Evolutionary conservation across 2,329 filamentous ascomycete species (phyloP), one percentile per base, ranked within the genome.

Genomic region (Aspergillus arachidicola): DNA sequence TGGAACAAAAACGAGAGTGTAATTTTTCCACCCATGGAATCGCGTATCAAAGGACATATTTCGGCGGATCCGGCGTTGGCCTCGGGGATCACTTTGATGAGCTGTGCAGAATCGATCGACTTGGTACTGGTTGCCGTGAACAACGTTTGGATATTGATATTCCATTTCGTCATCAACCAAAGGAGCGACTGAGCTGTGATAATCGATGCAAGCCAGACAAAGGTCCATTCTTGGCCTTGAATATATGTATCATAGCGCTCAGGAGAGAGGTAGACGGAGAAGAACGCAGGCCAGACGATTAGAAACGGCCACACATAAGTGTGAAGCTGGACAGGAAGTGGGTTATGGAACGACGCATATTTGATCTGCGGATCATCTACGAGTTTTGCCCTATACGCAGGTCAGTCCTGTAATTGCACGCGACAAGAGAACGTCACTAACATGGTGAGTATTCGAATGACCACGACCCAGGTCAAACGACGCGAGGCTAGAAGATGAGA

Each of bases 111-210:
- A 59, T 90, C 83, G 41, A 98, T 83, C 56, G 85, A 87, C 64
- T 84, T 86, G 60, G 90, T 91, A 69, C 85, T 86, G 60, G 85
- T 89, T 1, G 94, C 88, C 14, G 91, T 98, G 79, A 98, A 97
- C 64, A 89, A 80, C 26, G 90, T 91, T 74, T 89, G 87, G 67
- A 98, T 83, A 75, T 94, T 89, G 76, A 99, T 93, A 75, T 92
- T 98, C 95, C 95, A 99, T 82, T 98, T 93, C 54, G 95, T 99
- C 82, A 91, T 94, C 66, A 99, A 86, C 94, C 95, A 99, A 71
- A 93, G 82, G 67, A 99, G 85, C 67, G 92, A 89, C 82, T 99
- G 96, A 61, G 91, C 74, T 12, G 94, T 97, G 77, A 96, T 85
- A 75, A 99, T 97, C 69, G 88, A 86, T 72, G 91, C 94, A 69